A percentile compares a stretch with the other conserved stretches of the same genome.
These are phyloP conservation scores for Imleria badia DNA, from an alignment of 768 basidiomycete species.

Conservation along the genomic window DNA sequence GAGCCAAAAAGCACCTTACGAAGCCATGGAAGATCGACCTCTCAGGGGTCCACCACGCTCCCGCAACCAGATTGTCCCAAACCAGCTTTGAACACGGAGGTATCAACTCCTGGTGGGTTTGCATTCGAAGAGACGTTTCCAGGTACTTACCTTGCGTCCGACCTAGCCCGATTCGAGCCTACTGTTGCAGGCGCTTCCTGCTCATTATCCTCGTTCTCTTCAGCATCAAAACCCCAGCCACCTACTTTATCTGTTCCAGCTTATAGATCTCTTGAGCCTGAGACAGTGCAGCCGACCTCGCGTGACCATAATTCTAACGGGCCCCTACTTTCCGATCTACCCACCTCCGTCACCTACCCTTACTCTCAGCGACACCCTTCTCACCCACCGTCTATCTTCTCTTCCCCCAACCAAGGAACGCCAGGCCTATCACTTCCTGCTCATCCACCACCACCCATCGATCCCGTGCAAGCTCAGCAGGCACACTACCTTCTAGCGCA, in stretches of 20 bases:
- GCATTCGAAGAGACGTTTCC: not conserved
- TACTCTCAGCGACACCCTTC: slow-evolving; percentile 18
- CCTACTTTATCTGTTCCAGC: not conserved
- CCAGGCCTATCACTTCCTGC: slow-evolving; percentile 23
- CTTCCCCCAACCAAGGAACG: slow-evolving; percentile 15
- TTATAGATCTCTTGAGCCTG: slow-evolving; percentile 10
- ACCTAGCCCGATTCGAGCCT: slow-evolving; percentile 11
- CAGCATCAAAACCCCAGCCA: slow-evolving; percentile 10
- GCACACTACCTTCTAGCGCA: slow-evolving; percentile 38
- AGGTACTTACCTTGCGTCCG: slow-evolving; percentile 2
- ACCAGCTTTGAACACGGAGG: not conserved
- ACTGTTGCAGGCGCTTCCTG: slow-evolving; percentile 9
- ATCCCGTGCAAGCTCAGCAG: slow-evolving; percentile 35
- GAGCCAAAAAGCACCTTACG: slow-evolving; percentile 7
- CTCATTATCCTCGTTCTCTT: slow-evolving; percentile 4
- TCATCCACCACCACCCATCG: slow-evolving; percentile 29
- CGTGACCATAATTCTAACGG: not conserved
- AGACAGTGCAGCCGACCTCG: not conserved
- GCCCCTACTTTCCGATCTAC: slow-evolving; percentile 13
- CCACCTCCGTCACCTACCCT: slow-evolving; percentile 22
- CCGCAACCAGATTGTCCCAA: slow-evolving; percentile 3
- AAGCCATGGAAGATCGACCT: not conserved
- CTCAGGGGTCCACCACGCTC: slow-evolving; percentile 2
- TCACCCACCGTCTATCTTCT: slow-evolving; percentile 14
- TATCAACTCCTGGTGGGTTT: slow-evolving; percentile 15